These are phyloP conservation scores for Phaeosphaeria sp. DNA, from an alignment of 2,329 filamentous ascomycete species.

Conservation along the genomic window DNA sequence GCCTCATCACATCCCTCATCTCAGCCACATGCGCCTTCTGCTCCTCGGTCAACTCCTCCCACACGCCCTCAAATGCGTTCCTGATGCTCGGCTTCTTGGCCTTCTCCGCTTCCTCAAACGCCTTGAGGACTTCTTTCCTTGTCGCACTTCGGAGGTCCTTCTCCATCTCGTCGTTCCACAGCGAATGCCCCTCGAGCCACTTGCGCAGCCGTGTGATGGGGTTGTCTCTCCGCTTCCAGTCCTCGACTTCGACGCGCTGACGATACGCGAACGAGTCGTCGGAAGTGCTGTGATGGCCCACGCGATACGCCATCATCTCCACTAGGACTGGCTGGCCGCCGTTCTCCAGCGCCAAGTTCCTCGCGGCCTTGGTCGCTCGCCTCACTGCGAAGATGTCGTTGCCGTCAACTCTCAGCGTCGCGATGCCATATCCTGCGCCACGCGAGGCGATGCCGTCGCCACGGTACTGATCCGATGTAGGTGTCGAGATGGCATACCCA, in stretches of 20 bases:
- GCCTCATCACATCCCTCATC: conserved; percentile 77
- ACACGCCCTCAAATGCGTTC: conserved; percentile 84
- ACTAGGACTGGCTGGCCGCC: conserved; percentile 86
- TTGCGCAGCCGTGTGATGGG: conserved; percentile 85
- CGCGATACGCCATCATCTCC: conserved; percentile 98
- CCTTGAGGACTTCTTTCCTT: conserved; percentile 78
- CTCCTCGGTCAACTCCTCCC: conserved; percentile 85
- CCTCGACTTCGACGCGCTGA: conserved; percentile 88
- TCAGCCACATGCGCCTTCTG: conserved; percentile 76
- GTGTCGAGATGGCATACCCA: conserved; percentile 88
- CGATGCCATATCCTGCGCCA: conserved; percentile 90
- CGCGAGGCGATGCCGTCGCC: conserved; percentile 89
- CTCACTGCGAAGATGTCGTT: conserved; percentile 92
- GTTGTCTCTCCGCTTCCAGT: conserved; percentile 91
- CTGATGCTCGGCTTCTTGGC: conserved; percentile 78
- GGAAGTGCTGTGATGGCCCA: conserved; percentile 94
- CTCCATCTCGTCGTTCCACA: conserved; percentile 88
- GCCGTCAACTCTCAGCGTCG: conserved; percentile 90
- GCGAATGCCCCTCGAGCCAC: conserved; percentile 82
- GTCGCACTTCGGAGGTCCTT: conserved; percentile 70
- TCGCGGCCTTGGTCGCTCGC: conserved; percentile 78
- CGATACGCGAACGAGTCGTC: conserved; percentile 98
- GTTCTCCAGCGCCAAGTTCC: conserved; percentile 77
- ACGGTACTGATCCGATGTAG: conserved; percentile 87
- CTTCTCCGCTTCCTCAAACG: conserved; percentile 83